Percentiles rank a stretch among this genome's conserved stretches.
Conservation (phyloP, 164 flowering plant species). For the Umbellularia californica region DNA sequence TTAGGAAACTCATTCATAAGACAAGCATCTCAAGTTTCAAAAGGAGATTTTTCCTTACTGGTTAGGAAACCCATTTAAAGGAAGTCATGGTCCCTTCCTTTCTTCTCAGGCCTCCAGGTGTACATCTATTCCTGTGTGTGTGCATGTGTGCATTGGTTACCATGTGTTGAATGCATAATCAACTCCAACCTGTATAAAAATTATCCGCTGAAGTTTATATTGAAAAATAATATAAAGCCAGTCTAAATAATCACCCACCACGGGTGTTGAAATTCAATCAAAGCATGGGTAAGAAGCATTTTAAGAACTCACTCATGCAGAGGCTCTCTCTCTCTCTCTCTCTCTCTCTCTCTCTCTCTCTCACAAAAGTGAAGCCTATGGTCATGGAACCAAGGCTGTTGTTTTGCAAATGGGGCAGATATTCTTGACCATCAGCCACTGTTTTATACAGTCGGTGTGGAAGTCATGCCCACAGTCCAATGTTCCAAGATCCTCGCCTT, state of each 20-base stretch:
- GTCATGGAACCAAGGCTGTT: constrained; percentile 30
- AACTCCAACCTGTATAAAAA: too few species aligned
- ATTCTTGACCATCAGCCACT: constrained; percentile 79
- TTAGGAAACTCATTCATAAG: too few species aligned
- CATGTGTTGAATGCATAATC: too few species aligned
- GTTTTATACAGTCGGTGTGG: constrained; percentile 66
- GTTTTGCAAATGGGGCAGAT: constrained; percentile 84
- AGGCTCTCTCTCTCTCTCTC: background rate
- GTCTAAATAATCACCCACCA: background rate
- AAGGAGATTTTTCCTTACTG: too few species aligned
- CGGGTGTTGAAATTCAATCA: background rate
- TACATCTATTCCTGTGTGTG: too few species aligned
- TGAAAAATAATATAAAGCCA: background rate
- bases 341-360: background rate
- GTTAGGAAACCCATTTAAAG: too few species aligned
- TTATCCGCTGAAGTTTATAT: background rate
- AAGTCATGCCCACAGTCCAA: constrained; percentile 80
- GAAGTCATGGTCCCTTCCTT: too few species aligned
- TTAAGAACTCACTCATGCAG: background rate
- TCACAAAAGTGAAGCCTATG: background rate
- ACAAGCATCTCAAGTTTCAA: too few species aligned
- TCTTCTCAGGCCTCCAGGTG: too few species aligned
- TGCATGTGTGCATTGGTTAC: too few species aligned
- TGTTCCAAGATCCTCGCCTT: constrained; percentile 59
- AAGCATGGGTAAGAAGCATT: background rate